Evolutionary conservation across 2,329 filamentous ascomycete genomes (phyloP).

Genomic region (Fusarium austroafricanum): DNA sequence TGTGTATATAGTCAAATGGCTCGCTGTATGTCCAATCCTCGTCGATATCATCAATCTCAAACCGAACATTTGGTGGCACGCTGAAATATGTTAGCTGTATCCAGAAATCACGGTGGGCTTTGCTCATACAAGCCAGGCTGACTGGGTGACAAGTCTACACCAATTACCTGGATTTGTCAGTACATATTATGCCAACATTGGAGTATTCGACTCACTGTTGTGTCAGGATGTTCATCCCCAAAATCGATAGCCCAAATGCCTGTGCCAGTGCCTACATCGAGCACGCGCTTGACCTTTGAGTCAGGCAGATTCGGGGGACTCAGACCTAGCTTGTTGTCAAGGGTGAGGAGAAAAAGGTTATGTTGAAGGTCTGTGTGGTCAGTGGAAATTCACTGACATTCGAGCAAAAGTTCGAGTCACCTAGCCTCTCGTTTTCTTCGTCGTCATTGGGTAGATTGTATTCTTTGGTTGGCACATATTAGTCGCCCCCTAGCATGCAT

Average conservation of each 20-base stretch:
- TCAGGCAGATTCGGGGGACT: conserved; percentile 1
- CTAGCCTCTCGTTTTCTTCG: conserved; percentile 18
- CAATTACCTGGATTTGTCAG: conserved; percentile 2
- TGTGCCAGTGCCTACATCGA: conserved; percentile 22
- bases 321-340: conserved; percentile 20
- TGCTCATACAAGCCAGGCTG: conserved; percentile 17
- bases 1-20: conserved; percentile 24
- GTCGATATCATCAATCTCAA: conserved; percentile 23
- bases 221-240: conserved; percentile 13
- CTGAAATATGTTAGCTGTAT: neutral
- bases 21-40: conserved; percentile 18
- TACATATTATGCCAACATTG: accelerated
- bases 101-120: accelerated
- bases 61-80: conserved; percentile 17
- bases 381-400: accelerated
- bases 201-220: neutral
- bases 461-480: neutral
- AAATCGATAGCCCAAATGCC: conserved; percentile 27
- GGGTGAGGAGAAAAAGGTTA: conserved; percentile 15
- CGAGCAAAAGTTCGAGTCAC: neutral
- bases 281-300: conserved; percentile 7
- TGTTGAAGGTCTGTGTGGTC: conserved; percentile 11
- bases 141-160: conserved; percentile 18
- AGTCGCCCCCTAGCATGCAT: neutral
- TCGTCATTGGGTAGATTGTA: conserved; percentile 22